Base-by-base conservation (phyloP, 345 rosid genomes). In the Stellera chamaejasme region DNA sequence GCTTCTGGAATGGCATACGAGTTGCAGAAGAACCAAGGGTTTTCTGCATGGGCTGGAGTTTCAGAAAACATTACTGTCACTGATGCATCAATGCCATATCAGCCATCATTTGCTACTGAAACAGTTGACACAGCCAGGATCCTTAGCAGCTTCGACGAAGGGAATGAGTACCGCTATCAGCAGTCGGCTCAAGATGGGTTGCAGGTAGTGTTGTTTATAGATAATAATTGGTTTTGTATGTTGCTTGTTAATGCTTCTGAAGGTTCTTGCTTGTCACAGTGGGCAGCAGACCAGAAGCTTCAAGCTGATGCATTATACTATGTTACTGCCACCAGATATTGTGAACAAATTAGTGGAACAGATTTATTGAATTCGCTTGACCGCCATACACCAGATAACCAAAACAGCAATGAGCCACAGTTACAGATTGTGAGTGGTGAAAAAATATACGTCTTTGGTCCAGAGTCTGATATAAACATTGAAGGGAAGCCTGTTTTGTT, bases 21-120 rank as follows among this genome's bases (percentile, higher is more conserved):
- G 66, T 41, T 79, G 64, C 79, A 44, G 36, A 75, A 76, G 48
- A 71, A 75, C 62, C 73, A 66, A 71, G 90, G 76, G 52, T 68
- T 79, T 44, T 70, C 79, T 44, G 70, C 81, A 45, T 85, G 95
- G 98, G 88, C 80, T 72, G 82, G 80, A 59, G 68, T 69, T 56
- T 54, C 80, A 47, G 78, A 69, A 65, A 78, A 70, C 56, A 62
- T 68, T 79, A 50, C 67, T 39, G 45, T 73, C 68, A 82, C 79
- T 43, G 66, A 43, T 67, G 85, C 78, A 72, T 63, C 70, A 50
- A 48, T 56, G 28, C 76, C 80, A 55, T 47, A 65, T 71, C 79
- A 66, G 36, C 63, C 53, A 25, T 32, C 66, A 45, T 61, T 56
- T 56, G 15, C 73, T 55, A 65, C 78, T n/a, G 56, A 62, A 53